Base-by-base conservation (phyloP, 2,329 filamentous ascomycete species). In the Herpotrichia juniperi region DNA sequence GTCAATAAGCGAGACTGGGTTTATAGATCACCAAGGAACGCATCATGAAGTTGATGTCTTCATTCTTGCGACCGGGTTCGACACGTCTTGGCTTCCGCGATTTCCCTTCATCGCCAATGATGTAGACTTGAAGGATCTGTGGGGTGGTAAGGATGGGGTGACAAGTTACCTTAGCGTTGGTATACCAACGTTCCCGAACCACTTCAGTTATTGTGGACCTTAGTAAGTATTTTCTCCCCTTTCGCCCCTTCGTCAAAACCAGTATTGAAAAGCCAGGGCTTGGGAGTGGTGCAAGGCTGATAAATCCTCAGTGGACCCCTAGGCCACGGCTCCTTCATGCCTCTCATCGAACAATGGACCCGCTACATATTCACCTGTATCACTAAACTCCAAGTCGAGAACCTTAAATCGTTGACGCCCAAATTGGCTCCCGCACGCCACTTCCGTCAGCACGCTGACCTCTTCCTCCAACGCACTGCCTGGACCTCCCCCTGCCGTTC, bases 131-230 rank as follows among this genome's bases (percentile, higher is more conserved):
- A 65, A 68, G 25, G 61, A 72, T 10, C 43, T 75, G 22, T 79
- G 76, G 76, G 60, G 63, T 26, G 51, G 59, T 9, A 50, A 62
- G 9, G 46, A 66, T 0, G 69, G 73, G 34, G 71, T 76, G 1
- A 74, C 66, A 21, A 74, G 68, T 2, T 79, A 78, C 59, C 72
- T 79, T 39, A 64, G 59, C 55, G 66, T 78, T 28, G 73, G 58
- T 14, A 69, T 78, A n/a, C 74, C 75, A 2, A 62, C 56, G 0
- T 78, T 76, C 55, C 77, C 77, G 4, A 80, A 79, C 59, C 72
- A 77, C 50, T 78, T 78, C 50, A 69, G 64, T 17, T 76, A 75
- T 59, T 75, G 73, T 51, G 77, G 73, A 1, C 69, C 73, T 16
- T 75, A 74, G 45, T 51, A 28, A 40, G 37, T 26, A 7, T n/a